Conservation (phyloP, 495 filamentous ascomycete species). For the Trichoderma virens region DNA sequence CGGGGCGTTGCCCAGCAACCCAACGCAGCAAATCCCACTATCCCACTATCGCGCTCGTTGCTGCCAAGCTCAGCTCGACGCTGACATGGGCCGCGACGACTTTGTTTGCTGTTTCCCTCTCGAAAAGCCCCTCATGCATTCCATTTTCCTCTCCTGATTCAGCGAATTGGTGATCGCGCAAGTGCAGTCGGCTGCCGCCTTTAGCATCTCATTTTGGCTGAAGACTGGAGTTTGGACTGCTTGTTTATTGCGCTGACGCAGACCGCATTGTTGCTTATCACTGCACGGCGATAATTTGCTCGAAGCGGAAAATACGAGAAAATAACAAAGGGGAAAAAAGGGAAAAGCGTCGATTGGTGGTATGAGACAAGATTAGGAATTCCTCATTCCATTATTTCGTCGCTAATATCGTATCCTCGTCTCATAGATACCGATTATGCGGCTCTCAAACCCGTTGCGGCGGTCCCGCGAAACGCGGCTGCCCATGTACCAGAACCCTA, state of each 20-base stretch:
- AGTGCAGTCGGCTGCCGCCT: not conserved
- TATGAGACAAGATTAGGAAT: not conserved
- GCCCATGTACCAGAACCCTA: constrained; percentile 34
- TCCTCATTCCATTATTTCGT: not conserved
- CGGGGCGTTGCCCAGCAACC: constrained; percentile 1
- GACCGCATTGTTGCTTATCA: not conserved
- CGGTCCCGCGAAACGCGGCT: constrained; percentile 28
- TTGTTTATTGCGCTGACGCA: not conserved
- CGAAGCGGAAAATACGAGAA: not conserved
- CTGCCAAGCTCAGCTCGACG: not conserved
- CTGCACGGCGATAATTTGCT: not conserved
- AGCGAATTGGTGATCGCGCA: not conserved
- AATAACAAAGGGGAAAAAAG: not conserved
- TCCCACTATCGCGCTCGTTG: not conserved
- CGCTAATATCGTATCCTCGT: not conserved
- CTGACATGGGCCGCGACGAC: not conserved
- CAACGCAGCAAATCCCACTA: not conserved
- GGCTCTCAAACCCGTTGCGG: constrained; percentile 21
- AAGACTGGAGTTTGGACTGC: not conserved
- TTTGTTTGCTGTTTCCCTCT: not conserved
- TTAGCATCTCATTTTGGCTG: no score
- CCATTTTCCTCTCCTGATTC: not conserved
- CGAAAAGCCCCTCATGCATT: not conserved
- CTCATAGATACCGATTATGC: not conserved
- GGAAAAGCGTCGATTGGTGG: not conserved